Conservation (phyloP, 345 rosid genomes). For the Gossypium sturtianum region DNA sequence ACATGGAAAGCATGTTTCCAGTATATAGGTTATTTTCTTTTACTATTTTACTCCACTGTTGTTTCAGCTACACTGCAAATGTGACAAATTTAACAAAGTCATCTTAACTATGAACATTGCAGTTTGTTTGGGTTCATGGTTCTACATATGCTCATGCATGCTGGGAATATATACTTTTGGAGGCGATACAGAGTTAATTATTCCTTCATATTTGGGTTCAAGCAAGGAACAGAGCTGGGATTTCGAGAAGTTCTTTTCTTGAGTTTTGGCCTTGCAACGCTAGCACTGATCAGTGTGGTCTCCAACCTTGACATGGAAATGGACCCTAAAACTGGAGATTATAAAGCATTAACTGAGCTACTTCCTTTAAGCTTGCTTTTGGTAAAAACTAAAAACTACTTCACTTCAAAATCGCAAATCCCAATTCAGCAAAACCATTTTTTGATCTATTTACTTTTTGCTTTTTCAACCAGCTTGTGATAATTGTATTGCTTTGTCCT, state of each 20-base stretch:
- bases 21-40: constrained; percentile 20
- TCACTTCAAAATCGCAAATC: neutral
- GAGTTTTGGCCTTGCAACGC: constrained; percentile 33
- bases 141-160: constrained; percentile 38
- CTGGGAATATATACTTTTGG: constrained; percentile 41
- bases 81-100: too few relatives aligned
- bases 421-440: neutral
- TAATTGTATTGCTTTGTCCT: neutral
- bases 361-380: constrained; percentile 29
- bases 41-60: neutral
- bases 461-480: neutral
- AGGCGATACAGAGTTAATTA: constrained; percentile 36
- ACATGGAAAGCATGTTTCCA: constrained; percentile 51
- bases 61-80: too few relatives aligned
- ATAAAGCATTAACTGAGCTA: constrained; percentile 33
- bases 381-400: neutral
- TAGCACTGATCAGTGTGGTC: constrained; percentile 36
- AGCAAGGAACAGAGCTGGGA: constrained; percentile 42
- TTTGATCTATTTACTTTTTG: neutral
- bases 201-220: constrained; percentile 48
- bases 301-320: constrained; percentile 50
- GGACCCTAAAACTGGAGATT: constrained; percentile 29
- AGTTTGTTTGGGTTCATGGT: constrained; percentile 44
- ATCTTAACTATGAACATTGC: constrained; percentile 6
- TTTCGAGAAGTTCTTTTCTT: constrained; percentile 40